Evolutionary conservation across 176 grass and related monocot species (phyloP), one percentile per base, ranked within the genome.

Genomic region (Avena atlantica): DNA sequence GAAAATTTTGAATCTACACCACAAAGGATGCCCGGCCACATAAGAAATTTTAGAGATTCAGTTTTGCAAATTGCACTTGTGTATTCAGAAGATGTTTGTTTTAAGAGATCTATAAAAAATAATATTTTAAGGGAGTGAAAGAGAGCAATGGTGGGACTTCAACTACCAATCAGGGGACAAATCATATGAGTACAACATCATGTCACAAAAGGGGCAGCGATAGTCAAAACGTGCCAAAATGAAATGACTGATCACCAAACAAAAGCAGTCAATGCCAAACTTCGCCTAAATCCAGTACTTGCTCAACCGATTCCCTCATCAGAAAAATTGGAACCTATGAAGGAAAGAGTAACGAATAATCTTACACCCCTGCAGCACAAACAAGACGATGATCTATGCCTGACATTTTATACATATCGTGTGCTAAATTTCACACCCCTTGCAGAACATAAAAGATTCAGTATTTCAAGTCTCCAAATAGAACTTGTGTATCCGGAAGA

Each of bases 161-260:
- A 67, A 13, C 20, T 76, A 83, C 37, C 24, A 59, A 50, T 16
- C 37, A 74, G 75, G 40, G 40, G 58, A 20, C 49, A 87, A 58
- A 91, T 66, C 48, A 74, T 58, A 21, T 2, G 29, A 42, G 49
- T 56, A 47, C 0, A 53, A 0, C 53, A 80, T 47, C 44, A 31
- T n/a, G n/a, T 90, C 60, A 29, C 74, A 34, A 0, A 76, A 80
- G 20, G 23, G 7, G 58, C 4, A 23, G 0, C 5, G 23, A 44
- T 42, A 34, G 74, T 79, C 80, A 79, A 87, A 57, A 25, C 40
- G 40, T 82, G 42, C 78, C 50, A 40, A 48, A 75, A 55, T 72
- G 80, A 87, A 53, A 79, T 24, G 74, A 87, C 57, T 72, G 57
- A 2, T 34, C 47, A 57, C 70, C 70, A 76, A 3, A 74, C 49